A percentile compares a stretch with the other conserved stretches of the same genome.
Conservation (phyloP, 148 eudicot genomes). For the Cornus suecica region DNA sequence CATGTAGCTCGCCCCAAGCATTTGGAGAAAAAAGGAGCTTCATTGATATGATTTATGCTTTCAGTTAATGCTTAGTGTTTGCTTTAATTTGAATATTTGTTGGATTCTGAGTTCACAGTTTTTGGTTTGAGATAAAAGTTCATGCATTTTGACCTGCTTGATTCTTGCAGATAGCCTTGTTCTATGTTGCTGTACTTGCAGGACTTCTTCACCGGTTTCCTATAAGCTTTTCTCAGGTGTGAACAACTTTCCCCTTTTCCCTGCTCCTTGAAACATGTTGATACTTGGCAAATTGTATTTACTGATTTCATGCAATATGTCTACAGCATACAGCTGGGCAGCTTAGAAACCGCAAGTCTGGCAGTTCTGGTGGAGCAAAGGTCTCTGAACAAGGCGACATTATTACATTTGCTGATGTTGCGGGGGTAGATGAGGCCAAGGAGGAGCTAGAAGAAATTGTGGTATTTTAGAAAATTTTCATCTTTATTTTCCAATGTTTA, state of each 20-base stretch:
- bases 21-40: too few relatives aligned
- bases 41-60: too few relatives aligned
- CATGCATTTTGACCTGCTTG: constrained; percentile 1
- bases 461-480: constrained; percentile 39
- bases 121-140: not conserved
- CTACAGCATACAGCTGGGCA: constrained; percentile 76
- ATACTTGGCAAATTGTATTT: not conserved
- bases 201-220: constrained; percentile 80
- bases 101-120: not conserved
- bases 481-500: not conserved
- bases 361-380: constrained; percentile 68
- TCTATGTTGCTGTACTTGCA: constrained; percentile 76
- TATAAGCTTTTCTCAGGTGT: constrained; percentile 79
- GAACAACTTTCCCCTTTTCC: constrained; percentile 5
- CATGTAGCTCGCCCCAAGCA: too few relatives aligned
- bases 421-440: constrained; percentile 98
- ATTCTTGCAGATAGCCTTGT: constrained; percentile 65
- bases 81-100: not conserved
- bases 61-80: not conserved
- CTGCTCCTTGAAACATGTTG: constrained; percentile 2
- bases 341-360: constrained; percentile 80
- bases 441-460: constrained; percentile 99
- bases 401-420: constrained; percentile 91
- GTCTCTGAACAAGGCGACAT: constrained; percentile 76
- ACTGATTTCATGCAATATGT: constrained; percentile 9